Base-by-base conservation (phyloP, 2,329 filamentous ascomycete species). In the Colletotrichum brevisporum region DNA sequence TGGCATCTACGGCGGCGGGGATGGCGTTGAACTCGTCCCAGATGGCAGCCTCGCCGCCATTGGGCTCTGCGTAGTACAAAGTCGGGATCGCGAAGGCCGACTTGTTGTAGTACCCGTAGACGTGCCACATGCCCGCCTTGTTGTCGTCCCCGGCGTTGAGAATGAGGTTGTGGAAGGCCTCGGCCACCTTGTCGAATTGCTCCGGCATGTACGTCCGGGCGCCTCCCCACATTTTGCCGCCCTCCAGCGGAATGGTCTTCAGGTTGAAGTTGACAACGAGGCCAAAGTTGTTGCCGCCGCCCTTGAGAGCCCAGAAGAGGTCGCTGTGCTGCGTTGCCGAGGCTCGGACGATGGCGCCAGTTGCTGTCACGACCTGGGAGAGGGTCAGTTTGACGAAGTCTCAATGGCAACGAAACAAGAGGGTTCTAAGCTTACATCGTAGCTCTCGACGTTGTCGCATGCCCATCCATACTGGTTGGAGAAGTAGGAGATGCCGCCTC, bases 261-360 rank as follows among this genome's bases (percentile, higher is more conserved):
- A 85, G 74, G 24, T 83, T 79, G 75, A 89, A 82, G 10, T 84
- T 84, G 10, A 83, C 79, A 5, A 90, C 85, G 4, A 90, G 79
- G n/a, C 84, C 88, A 70, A 87, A 90, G 54, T 84, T 89, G 41
- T 86, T 86, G 2, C 87, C 85, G 3, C 86, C 85, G 18, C 87
- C 86, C 45, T 82, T 80, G 1, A 89, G 79, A 2, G 87, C 88
- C 85, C 86, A 89, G 77, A 86, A 89, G 1, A 90, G 79, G 63
- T 89, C 87, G 0, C 79, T 66, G 64, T 89, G 80, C 21, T 83
- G 71, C 2, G 77, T 75, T 4, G 75, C 76, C 6, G 78, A 82
- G 3, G 83, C 85, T 2, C 77, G 81, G 1, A 85, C 72, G 18
- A 84, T 74, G 15, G 77, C 70, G 1, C 87, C 86, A 31, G 76